phyloP scores from a whole-genome alignment of 2,329 filamentous ascomycete species.

The Diaporthe sp. region DNA sequence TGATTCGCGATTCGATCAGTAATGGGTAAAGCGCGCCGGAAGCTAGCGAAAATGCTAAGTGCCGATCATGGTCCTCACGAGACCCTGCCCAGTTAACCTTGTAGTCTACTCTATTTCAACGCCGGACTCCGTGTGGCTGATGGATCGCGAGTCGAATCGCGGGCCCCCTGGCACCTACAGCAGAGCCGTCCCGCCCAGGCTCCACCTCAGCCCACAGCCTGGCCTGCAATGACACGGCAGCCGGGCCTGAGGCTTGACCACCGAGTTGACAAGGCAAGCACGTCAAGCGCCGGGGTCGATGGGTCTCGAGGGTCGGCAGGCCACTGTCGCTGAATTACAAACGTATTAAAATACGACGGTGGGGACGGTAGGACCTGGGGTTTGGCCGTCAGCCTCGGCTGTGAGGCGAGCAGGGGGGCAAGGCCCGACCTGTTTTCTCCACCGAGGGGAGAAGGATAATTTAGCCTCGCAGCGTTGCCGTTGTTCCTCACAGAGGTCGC shows the following conservation, averaged over 20 bases:
- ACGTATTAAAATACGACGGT: slow-evolving; percentile 23
- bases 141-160: slow-evolving; percentile 29
- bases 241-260: slow-evolving; percentile 5
- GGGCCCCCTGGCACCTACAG: slow-evolving; percentile 23
- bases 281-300: slow-evolving; percentile 26
- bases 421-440: slow-evolving; percentile 28
- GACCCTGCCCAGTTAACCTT: slow-evolving; percentile 34
- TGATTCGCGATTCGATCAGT: slow-evolving; percentile 35
- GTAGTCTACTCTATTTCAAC: slow-evolving; percentile 35
- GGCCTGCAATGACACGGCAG: slow-evolving; percentile 24
- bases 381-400: slow-evolving; percentile 34
- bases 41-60: slow-evolving; percentile 39
- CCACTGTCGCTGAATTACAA: slow-evolving; percentile 27
- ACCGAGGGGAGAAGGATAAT: slow-evolving; percentile 27
- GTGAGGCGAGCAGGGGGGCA: slow-evolving; percentile 29
- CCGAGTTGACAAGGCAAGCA: slow-evolving; percentile 24
- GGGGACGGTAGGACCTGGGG: slow-evolving; percentile 25
- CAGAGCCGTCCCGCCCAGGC: slow-evolving; percentile 30
- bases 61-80: slow-evolving; percentile 39
- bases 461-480: slow-evolving; percentile 32
- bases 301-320: slow-evolving; percentile 18
- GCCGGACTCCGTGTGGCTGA: slow-evolving; percentile 32
- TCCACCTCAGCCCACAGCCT: slow-evolving; percentile 35
- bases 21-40: slow-evolving; percentile 39
- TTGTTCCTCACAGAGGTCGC: slow-evolving; percentile 31